phyloP scores from a whole-genome alignment of 768 basidiomycete genomes.

The Lanmaoa rubissima region DNA sequence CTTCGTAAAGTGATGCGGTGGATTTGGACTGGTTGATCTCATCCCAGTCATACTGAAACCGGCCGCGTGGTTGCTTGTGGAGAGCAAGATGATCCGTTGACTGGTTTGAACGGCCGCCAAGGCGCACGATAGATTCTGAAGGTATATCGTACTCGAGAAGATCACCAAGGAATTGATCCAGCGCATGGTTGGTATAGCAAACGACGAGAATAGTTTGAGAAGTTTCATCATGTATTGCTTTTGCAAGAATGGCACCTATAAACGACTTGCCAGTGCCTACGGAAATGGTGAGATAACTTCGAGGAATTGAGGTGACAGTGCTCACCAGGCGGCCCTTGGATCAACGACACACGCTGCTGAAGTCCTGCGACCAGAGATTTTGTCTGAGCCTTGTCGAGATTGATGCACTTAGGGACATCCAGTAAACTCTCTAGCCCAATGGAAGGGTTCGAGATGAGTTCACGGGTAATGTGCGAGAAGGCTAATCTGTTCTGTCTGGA shows the following conservation, averaged over 20 bases:
- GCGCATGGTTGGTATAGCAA: conserved; percentile 72
- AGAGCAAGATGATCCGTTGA: conserved; percentile 47
- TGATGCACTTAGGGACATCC: conserved; percentile 34
- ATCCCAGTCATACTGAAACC: neutral
- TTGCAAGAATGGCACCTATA: conserved; percentile 63
- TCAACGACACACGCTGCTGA: conserved; percentile 52
- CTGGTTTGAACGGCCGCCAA: conserved; percentile 52
- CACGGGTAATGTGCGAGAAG: conserved; percentile 21
- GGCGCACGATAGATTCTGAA: conserved; percentile 45
- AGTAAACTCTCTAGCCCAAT: conserved; percentile 41
- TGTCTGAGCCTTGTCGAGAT: conserved; percentile 51
- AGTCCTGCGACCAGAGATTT: conserved; percentile 48
- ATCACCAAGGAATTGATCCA: conserved; percentile 65
- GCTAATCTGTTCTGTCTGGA: neutral
- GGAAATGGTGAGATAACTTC: neutral
- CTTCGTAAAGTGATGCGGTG: conserved; percentile 36
- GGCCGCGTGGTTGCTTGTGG: conserved; percentile 12
- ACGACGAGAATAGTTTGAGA: conserved; percentile 55
- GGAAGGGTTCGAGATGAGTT: conserved; percentile 30
- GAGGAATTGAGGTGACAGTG: neutral
- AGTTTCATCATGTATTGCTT: conserved; percentile 49
- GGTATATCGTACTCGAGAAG: conserved; percentile 44
- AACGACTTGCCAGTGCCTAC: conserved; percentile 73
- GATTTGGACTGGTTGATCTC: conserved; percentile 14
- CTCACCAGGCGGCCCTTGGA: conserved; percentile 71